Evolutionary conservation across 805 yeast species (phyloP), one percentile per base, ranked within the genome.

Genomic region (Saturnispora galanensis): DNA sequence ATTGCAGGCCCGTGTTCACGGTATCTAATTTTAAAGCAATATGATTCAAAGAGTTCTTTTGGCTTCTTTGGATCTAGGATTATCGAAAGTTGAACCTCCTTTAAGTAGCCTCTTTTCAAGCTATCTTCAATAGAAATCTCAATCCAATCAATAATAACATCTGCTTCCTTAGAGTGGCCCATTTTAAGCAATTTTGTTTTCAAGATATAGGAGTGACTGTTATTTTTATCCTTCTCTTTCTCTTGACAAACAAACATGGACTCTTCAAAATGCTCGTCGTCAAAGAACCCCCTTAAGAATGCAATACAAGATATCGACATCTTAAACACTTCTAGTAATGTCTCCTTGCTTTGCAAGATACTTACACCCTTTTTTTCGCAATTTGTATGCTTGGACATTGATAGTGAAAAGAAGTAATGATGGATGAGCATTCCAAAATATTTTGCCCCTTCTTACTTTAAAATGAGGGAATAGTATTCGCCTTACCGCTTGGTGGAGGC

Each of bases 271-370:
- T 65, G 67, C 10, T 68, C 73, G 48, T 78, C 81, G 7, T 74
- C 74, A 48, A 79, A 78, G 16, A 79, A 58, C 1, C 79, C 78
- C 47, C 84, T 63, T 12, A 78, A 57, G 51, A 68, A 79, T 2
- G 79, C 70, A 26, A 79, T 60, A 52, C 82, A 76, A 1, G 82
- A 79, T 50, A 78, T 64, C 0, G 80, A 68, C 68, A 75, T 73
- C 0, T 67, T 57, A 13, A 77, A 50, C 58, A 76, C 64, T 1
- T 77, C 66, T 42, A 74, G 69, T 6, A 76, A 62, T 44, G 74
- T 56, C 50, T 67, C 68, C 43, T 69, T 72, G 26, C 76, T 69
- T 38, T 56, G 58, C 2, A 45, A 37, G 43, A 0, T 60, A 56
- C 21, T 52, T 47, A 31, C 59, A 31, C 59, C 46, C 21, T 52